Evolutionary conservation across 2,329 filamentous ascomycete genomes (phyloP).

Genomic region (Talaromyces sp.): DNA sequence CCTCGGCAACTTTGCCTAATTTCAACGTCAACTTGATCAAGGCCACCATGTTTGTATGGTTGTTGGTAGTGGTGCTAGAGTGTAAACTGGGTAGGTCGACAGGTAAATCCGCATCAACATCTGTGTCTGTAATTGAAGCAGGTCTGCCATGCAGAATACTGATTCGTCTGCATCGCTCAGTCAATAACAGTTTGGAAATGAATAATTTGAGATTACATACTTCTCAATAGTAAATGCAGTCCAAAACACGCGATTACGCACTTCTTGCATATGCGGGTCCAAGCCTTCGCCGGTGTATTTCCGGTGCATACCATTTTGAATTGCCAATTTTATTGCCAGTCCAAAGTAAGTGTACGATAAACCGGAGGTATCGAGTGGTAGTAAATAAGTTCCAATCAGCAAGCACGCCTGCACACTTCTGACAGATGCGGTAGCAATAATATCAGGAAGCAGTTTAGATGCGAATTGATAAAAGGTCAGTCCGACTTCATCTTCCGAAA

Average conservation of each 20-base stretch:
- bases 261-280: slow-evolving; percentile 47
- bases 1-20: slow-evolving; percentile 36
- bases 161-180: slow-evolving; percentile 41
- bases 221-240: slow-evolving; percentile 54
- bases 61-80: slow-evolving; percentile 37
- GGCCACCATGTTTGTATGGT: slow-evolving; percentile 46
- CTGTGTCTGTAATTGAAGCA: slow-evolving; percentile 48
- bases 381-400: slow-evolving; percentile 51
- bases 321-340: slow-evolving; percentile 52
- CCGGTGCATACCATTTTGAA: slow-evolving; percentile 58
- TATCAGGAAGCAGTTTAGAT: slow-evolving; percentile 51
- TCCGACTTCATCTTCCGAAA: slow-evolving; percentile 51
- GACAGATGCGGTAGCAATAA: slow-evolving; percentile 53
- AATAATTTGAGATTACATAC: slow-evolving; percentile 26
- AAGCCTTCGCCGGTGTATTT: slow-evolving; percentile 46
- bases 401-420: slow-evolving; percentile 56
- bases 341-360: slow-evolving; percentile 55
- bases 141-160: slow-evolving; percentile 54
- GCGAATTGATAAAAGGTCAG: slow-evolving; percentile 55
- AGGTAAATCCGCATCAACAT: slow-evolving; percentile 53
- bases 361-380: slow-evolving; percentile 54
- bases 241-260: slow-evolving; percentile 54
- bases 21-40: slow-evolving; percentile 42
- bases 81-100: slow-evolving; percentile 43
- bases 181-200: slow-evolving; percentile 11